Base-by-base conservation (phyloP, 192 early-diverging fungal genomes). In the Lobosporangium transversale region DNA sequence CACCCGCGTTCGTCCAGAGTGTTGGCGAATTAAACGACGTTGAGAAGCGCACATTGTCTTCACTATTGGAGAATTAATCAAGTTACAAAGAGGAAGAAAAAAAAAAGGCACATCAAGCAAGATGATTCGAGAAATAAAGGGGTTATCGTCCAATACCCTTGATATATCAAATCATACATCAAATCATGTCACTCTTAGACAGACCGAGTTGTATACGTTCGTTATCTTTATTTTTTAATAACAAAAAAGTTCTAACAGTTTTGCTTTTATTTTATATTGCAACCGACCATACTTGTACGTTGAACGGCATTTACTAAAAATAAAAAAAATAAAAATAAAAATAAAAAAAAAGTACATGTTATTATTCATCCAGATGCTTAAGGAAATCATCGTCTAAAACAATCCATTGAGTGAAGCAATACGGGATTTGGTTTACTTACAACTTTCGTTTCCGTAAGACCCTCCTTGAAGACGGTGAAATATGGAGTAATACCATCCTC, bases 401-500 rank as follows among this genome's bases (percentile, higher is more conserved):
- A 40, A 40, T 40, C 37, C 37, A 14, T 27, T 52, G 12, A 5
- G 24, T 9, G 50, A 29, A 52, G 29, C 2, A 27, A 47, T 47
- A 27, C 2, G 12, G 12, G 0, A 17, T 6, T 18, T 1, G 31
- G n/a, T n/a, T 47, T 17, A 68, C 66, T 75, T 80, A 85, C 83
- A 61, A 94, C 81, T 90, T 97, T 97, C 84, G 85, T 69, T 55
- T 74, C 68, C 80, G 84, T 87, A 66, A 97, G 84, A 79, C 92
- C 94, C 76, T 94, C 90, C 85, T 90, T 94, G 89, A 94, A 94
- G 87, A 94, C 92, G 58, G 90, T 90, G 68, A 97, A 87, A 89
- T 84, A 97, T 58, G 95, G 95, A 31, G 95, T 95, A 64, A 88
- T 79, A 69, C 94, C 94, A 84, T 97, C 94, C 82, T 94, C 93